These are phyloP conservation scores for Lasiodiplodia hormozganensis DNA, from an alignment of 2,329 filamentous ascomycete species.

Conservation along the genomic window DNA sequence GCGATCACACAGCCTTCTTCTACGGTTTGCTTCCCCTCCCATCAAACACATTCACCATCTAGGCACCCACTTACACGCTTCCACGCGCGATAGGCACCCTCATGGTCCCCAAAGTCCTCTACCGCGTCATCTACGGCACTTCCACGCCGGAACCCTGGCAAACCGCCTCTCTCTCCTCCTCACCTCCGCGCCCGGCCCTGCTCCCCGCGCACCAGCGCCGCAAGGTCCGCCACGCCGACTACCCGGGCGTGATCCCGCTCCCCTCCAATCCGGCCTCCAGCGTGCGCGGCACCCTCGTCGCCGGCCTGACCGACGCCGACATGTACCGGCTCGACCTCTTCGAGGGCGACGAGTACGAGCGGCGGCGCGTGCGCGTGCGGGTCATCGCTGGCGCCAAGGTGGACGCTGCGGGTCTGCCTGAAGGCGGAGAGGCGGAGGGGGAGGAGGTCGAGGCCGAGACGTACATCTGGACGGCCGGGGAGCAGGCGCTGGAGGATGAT, in stretches of 20 bases:
- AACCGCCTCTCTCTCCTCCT: constrained; percentile 54
- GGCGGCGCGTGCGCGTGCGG: constrained; percentile 56
- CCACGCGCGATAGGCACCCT: constrained; percentile 55
- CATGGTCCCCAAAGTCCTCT: constrained; percentile 89
- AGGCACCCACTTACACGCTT: not conserved
- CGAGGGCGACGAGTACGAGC: constrained; percentile 77
- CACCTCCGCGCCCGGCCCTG: constrained; percentile 74
- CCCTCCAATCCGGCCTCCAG: constrained; percentile 35
- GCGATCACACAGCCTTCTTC: constrained; percentile 64
- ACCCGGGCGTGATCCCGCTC: constrained; percentile 73
- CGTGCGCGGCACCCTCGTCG: constrained; percentile 77
- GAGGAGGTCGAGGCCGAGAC: constrained; percentile 54
- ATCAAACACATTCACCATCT: not conserved
- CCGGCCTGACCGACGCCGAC: constrained; percentile 79
- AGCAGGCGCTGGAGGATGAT: constrained; percentile 65
- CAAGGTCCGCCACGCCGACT: constrained; percentile 74
- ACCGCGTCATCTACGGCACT: constrained; percentile 78
- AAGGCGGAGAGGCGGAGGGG: constrained; percentile 37
- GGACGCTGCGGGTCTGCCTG: constrained; percentile 32
- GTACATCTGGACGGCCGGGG: constrained; percentile 60
- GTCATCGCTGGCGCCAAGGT: constrained; percentile 39
- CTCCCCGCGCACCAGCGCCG: constrained; percentile 75
- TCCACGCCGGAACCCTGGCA: constrained; percentile 56
- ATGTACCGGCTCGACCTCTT: constrained; percentile 79
- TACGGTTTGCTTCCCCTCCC: constrained; percentile 55